Evolutionary conservation across 352 stramenopile genomes (phyloP), one percentile per base, ranked within the genome.

Genomic region (Globisporangium canariense): DNA sequence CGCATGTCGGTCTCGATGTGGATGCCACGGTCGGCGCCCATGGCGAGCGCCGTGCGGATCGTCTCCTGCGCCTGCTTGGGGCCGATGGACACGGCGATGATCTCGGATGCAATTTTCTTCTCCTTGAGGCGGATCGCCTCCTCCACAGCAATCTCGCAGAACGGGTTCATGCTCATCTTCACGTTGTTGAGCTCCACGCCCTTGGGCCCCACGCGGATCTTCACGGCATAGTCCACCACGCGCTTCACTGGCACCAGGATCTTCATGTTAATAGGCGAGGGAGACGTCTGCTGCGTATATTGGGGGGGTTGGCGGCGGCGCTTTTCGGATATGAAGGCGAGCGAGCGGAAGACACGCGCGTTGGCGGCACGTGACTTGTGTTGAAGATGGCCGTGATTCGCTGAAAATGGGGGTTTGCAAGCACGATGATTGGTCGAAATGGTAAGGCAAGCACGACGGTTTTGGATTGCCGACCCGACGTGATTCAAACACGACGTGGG

Each of bases 81-180:
- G 45, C 98, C 98, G 68, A 99, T 97, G 30, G 92, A 98, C 30
- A 99, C 91, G 10, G 95, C 97, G 28, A 99, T 80, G 28, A 99
- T 79, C 73, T 99, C 97, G 14, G 75, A 86, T 36, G 91, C 97
- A 40, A 91, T 63, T 77, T 99, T 99, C 76, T 97, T 94, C 80
- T 99, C 96, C 81, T 99, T 99, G 63, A 99, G 83, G 36, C 96
- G 96, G 67, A 99, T 97, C 32, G 96, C 97, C 74, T 99, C 97
- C 81, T 99, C 97, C 13, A 98, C 86, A 25, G 96, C 96, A 72
- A 98, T 98, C 72, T 99, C 97, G 75, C 98, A 99, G 82, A 99
- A 99, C 25, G 98, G 98, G 83, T 99, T 99, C 93, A 99, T 98
- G 64, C 88, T 98, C 97, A 99, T 99, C 84, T 99, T 99, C 45